Conservation (phyloP, 1,139 yeast species). For the Geotrichum aggregatum region DNA sequence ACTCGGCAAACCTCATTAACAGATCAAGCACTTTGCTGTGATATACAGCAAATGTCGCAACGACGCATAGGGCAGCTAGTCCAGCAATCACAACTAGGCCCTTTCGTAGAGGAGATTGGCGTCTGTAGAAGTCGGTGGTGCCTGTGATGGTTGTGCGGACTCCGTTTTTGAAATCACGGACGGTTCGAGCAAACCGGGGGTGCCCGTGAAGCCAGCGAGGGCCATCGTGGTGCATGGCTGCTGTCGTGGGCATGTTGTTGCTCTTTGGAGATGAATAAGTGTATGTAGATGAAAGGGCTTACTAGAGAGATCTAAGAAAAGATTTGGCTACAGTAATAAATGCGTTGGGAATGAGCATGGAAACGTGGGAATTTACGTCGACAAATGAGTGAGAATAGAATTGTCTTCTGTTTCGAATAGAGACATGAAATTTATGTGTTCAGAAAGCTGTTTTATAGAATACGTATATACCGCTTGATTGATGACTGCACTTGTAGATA, state of each 20-base stretch:
- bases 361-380: too few relatives aligned
- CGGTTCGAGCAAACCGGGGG: slow-evolving; percentile 13
- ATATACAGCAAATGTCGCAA: slow-evolving; percentile 42
- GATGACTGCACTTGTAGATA: too few relatives aligned
- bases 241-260: not conserved
- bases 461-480: too few relatives aligned
- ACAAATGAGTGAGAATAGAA: too few relatives aligned
- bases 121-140: slow-evolving; percentile 3
- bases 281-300: too few relatives aligned
- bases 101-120: slow-evolving; percentile 2
- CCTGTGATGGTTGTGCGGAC: slow-evolving; percentile 3
- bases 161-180: slow-evolving; percentile 7
- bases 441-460: too few relatives aligned
- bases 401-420: too few relatives aligned
- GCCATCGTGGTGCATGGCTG: not conserved
- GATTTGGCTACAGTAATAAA: too few relatives aligned
- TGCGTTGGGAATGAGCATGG: too few relatives aligned
- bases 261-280: not conserved
- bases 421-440: too few relatives aligned
- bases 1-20: slow-evolving; percentile 47
- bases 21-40: slow-evolving; percentile 47
- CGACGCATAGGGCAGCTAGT: slow-evolving; percentile 21
- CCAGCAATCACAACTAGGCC: slow-evolving; percentile 5
- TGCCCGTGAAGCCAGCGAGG: slow-evolving; percentile 8
- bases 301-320: too few relatives aligned